Percentiles rank a stretch among this genome's conserved stretches.
Evolutionary conservation across 441 rosid genomes (phyloP).

Genomic region (Adansonia gregorii): DNA sequence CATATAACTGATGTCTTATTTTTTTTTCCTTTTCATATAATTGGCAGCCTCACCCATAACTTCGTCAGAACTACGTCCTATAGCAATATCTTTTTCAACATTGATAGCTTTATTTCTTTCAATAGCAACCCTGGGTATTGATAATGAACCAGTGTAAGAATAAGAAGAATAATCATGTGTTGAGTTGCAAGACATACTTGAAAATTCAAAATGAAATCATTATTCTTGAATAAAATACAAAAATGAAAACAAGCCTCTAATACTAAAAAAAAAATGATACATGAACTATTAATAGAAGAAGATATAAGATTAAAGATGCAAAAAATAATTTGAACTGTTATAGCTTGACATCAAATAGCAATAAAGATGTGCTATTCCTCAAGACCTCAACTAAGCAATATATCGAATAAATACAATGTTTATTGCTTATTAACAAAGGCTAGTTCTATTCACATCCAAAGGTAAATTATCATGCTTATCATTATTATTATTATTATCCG

Average conservation of each 20-base stretch:
- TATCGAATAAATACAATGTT: neutral
- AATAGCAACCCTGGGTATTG: neutral
- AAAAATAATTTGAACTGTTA: constrained; percentile 9
- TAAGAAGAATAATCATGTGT: neutral
- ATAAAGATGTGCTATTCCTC: constrained; percentile 18
- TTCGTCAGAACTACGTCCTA: no score
- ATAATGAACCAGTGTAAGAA: neutral
- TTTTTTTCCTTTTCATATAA: neutral
- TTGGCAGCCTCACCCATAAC: neutral
- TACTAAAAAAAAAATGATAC: constrained; percentile 9
- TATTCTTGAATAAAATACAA: no score
- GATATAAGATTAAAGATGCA: constrained; percentile 11
- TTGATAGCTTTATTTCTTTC: neutral
- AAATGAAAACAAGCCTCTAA: no score
- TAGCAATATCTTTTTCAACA: neutral
- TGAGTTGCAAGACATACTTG: no score
- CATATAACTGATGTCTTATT: neutral
- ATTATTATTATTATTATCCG: neutral
- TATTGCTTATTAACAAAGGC: constrained; percentile 2
- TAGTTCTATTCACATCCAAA: neutral
- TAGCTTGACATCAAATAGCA: neutral
- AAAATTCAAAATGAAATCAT: no score
- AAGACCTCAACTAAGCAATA: neutral
- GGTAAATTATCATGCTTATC: constrained; percentile 6
- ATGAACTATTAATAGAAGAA: constrained; percentile 11